These are phyloP conservation scores for Bruguiera sexangula DNA, from an alignment of 345 rosid species.

Conservation along the genomic window DNA sequence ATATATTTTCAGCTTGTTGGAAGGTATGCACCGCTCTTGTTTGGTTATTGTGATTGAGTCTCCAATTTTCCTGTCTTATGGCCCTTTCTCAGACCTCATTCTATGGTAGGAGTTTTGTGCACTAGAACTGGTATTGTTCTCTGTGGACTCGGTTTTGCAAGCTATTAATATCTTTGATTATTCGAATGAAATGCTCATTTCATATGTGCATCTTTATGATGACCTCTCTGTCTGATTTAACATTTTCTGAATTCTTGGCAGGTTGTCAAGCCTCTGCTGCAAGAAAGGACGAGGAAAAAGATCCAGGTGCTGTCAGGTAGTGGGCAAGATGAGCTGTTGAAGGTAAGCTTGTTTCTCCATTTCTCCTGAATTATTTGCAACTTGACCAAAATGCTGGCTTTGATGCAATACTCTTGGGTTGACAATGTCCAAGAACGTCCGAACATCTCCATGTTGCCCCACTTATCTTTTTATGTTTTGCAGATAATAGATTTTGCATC, in stretches of 20 bases:
- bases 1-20: conserved; percentile 94
- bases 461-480: conserved; percentile 18
- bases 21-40: conserved; percentile 39
- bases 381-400: neutral
- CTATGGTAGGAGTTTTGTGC: no score
- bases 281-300: conserved; percentile 85
- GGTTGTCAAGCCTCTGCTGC: conserved; percentile 94
- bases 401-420: neutral
- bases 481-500: conserved; percentile 79
- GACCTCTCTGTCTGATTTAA: neutral
- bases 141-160: neutral
- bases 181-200: neutral
- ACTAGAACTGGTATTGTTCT: neutral
- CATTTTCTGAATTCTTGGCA: conserved; percentile 21
- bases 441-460: neutral
- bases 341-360: conserved; percentile 41
- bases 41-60: conserved; percentile 1
- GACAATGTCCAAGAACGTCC: neutral
- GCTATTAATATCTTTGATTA: neutral
- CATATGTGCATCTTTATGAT: neutral
- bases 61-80: neutral
- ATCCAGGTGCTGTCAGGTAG: conserved; percentile 72
- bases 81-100: no score
- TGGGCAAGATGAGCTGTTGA: conserved; percentile 75
- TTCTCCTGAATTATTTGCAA: conserved; percentile 1